Evolutionary conservation across 495 filamentous ascomycete species (phyloP).

Genomic region (Talaromyces stipitatus): DNA sequence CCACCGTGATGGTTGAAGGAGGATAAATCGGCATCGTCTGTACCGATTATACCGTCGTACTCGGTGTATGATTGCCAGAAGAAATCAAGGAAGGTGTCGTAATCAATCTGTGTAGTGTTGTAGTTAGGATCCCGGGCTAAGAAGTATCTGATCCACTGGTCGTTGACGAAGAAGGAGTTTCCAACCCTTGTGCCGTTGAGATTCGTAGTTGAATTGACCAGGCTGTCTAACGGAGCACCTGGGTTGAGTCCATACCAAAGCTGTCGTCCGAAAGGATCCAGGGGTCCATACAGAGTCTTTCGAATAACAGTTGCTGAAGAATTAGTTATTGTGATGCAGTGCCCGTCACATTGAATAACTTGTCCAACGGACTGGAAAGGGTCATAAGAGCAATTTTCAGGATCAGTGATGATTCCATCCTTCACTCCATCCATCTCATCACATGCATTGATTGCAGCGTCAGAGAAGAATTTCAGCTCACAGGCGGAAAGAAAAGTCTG

Average conservation of each 20-base stretch:
- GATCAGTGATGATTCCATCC: slow-evolving; percentile 52
- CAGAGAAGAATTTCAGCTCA: slow-evolving; percentile 36
- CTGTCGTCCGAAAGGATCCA: not conserved
- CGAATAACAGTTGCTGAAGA: slow-evolving; percentile 21
- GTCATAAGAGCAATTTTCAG: slow-evolving; percentile 42
- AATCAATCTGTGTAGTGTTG: slow-evolving; percentile 20
- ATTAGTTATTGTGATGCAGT: slow-evolving; percentile 16
- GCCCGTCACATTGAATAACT: slow-evolving; percentile 29
- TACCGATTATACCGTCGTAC: slow-evolving; percentile 22
- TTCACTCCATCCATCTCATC: slow-evolving; percentile 49
- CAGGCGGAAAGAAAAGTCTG: slow-evolving; percentile 29
- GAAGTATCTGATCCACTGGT: slow-evolving; percentile 26
- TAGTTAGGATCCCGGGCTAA: slow-evolving; percentile 32
- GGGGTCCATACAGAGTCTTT: slow-evolving; percentile 21
- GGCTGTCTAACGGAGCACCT: slow-evolving; percentile 1
- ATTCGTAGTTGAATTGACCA: not conserved
- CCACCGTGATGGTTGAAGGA: slow-evolving; percentile 23
- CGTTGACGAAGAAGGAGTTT: slow-evolving; percentile 4
- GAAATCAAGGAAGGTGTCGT: slow-evolving; percentile 12
- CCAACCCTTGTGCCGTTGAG: not conserved
- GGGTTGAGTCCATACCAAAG: slow-evolving; percentile 15
- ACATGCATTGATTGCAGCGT: slow-evolving; percentile 31
- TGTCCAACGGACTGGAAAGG: slow-evolving; percentile 40
- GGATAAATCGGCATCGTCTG: slow-evolving; percentile 25
- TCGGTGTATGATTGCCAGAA: slow-evolving; percentile 9